Conservation (phyloP, 257 asterid genomes). For the Euphrasia confusa region DNA sequence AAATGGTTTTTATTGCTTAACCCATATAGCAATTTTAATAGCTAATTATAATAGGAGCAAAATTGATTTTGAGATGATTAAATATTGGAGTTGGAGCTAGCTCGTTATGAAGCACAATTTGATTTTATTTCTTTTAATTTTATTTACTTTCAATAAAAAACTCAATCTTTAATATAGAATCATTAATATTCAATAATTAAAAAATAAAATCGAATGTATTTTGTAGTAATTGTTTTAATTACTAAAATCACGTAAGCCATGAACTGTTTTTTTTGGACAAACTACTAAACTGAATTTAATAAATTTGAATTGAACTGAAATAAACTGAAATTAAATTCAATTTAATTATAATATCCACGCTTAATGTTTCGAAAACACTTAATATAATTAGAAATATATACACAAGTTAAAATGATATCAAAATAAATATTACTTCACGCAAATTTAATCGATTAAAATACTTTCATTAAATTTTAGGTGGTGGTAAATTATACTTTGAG, state of each 20-base stretch:
- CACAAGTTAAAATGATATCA: too few species aligned
- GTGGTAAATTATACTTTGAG: too few species aligned
- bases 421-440: too few species aligned
- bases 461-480: too few species aligned
- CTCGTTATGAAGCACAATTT: constrained; percentile 29
- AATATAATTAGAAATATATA: too few species aligned
- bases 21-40: constrained; percentile 32
- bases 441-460: too few species aligned
- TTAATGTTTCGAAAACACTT: too few species aligned
- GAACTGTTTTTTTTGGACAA: too few species aligned
- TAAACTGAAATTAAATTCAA: too few species aligned
- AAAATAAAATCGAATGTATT: neutral
- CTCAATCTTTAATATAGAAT: constrained; percentile 20
- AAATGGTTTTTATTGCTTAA: constrained; percentile 37
- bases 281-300: too few species aligned
- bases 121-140: constrained; percentile 22
- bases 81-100: constrained; percentile 24
- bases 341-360: too few species aligned
- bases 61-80: constrained; percentile 27
- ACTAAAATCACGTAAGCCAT: neutral
- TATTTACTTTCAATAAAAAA: constrained; percentile 32
- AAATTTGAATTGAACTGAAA: too few species aligned
- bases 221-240: neutral
- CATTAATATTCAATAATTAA: constrained; percentile 30
- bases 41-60: constrained; percentile 23